Evolutionary conservation across 352 stramenopile species (phyloP), one percentile per base, ranked within the genome.

Genomic region (Globisporangium nagaii): DNA sequence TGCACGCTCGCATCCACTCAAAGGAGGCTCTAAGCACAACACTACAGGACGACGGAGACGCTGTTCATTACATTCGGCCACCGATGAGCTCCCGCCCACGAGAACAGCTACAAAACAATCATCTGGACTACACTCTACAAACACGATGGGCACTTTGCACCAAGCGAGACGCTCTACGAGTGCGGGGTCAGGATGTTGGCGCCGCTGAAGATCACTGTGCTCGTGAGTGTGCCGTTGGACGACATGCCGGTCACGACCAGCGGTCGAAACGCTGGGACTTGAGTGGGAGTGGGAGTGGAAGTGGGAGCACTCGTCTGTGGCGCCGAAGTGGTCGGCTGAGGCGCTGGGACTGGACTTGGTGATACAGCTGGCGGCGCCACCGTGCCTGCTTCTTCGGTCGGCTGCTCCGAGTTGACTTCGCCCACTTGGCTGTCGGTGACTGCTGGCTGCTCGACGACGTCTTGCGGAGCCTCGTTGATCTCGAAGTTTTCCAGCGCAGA

Each of bases 121-220:
- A n/a, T n/a, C n/a, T n/a, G n/a, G n/a, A n/a, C n/a, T n/a, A n/a
- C n/a, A 20, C 41, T 47, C 41, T 28, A 47, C 41, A 31, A n/a
- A n/a, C n/a, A n/a, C n/a, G n/a, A n/a, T n/a, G n/a, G n/a, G n/a
- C n/a, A n/a, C n/a, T n/a, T n/a, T n/a, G n/a, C n/a, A n/a, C n/a
- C n/a, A n/a, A 20, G 8, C 27, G 17, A 30, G 6, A 27, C 9
- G 13, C 20, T 47, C 43, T 37, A 53, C 31, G 46, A 39, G 32
- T 53, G 46, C 13, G 46, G 46, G 11, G 46, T 53, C 19, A 12
- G 20, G 46, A 53, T 42, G 46, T 53, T 53, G 31, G 30, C 30
- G 15, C 30, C 46, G 32, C 20, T 42, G 46, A 53, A 53, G 31
- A 53, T 53, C 19, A 53, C 31, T 28, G 46, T 42, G 46, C 46